A percentile compares a stretch with the other conserved stretches of the same genome.
phyloP scores from a whole-genome alignment of 108 stramenopile species.

The Nannochloropsis granulata region DNA sequence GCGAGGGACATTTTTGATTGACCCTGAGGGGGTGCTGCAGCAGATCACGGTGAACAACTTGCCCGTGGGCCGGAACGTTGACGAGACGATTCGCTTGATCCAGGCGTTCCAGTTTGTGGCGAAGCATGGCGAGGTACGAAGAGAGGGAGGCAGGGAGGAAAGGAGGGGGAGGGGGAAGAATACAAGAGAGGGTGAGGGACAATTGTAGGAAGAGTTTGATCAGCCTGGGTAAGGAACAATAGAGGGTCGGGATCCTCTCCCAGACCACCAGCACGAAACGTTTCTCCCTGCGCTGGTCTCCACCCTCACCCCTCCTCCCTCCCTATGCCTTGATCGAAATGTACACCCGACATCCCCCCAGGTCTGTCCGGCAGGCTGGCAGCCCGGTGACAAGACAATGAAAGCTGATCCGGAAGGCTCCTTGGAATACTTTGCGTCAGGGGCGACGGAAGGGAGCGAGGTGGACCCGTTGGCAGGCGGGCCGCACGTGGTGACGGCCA shows the following conservation, averaged over 20 bases:
- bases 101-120: slow-evolving; percentile 44
- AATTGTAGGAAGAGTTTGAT: too few species aligned
- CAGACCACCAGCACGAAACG: too few species aligned
- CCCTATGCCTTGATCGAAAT: background rate
- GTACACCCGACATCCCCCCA: background rate
- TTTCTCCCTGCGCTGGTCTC: background rate
- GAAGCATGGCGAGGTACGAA: slow-evolving; percentile 38
- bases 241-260: too few species aligned
- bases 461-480: background rate
- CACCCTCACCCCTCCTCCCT: background rate
- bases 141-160: background rate
- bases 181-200: too few species aligned
- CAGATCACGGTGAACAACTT: slow-evolving; percentile 43
- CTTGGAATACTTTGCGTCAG: slow-evolving; percentile 36
- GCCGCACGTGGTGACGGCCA: background rate
- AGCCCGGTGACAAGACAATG: slow-evolving; percentile 39
- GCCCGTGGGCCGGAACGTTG: slow-evolving; percentile 42
- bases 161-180: background rate
- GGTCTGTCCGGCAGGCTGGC: slow-evolving; percentile 45
- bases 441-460: background rate
- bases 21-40: slow-evolving; percentile 34
- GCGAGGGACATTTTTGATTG: slow-evolving; percentile 42
- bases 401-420: slow-evolving; percentile 36
- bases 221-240: too few species aligned
- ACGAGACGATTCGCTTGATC: slow-evolving; percentile 42